Conservation (phyloP, 345 rosid species). For the Arabis alpina region DNA sequence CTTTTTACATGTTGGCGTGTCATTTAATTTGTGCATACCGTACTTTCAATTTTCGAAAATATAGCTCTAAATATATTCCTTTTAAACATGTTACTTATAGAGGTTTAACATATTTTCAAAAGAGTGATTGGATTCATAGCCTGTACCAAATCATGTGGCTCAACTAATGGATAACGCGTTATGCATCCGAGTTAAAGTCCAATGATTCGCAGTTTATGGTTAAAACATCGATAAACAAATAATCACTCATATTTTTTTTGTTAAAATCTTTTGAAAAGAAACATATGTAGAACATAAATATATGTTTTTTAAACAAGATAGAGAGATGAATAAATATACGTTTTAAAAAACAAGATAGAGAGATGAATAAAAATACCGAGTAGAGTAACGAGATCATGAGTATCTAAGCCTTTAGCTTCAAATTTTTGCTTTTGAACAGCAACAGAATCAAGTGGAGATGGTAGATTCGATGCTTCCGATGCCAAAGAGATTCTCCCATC, state of each 20-base stretch:
- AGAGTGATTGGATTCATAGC: too few species aligned
- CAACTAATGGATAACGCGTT: slow-evolving; percentile 7
- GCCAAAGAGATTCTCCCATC: slow-evolving; percentile 70
- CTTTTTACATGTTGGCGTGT: slow-evolving; percentile 6
- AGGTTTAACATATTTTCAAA: background rate
- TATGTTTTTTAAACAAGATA: background rate
- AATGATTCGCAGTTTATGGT: too few species aligned
- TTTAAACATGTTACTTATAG: too few species aligned
- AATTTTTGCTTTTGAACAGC: slow-evolving; percentile 65
- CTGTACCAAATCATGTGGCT: background rate
- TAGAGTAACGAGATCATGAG: slow-evolving; percentile 72
- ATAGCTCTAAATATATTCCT: background rate
- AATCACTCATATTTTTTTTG: too few species aligned
- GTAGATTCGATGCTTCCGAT: slow-evolving; percentile 56
- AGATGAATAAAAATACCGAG: slow-evolving; percentile 48
- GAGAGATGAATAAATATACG: slow-evolving; percentile 37
- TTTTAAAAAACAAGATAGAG: background rate
- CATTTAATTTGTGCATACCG: background rate
- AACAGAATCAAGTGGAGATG: slow-evolving; percentile 64
- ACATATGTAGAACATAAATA: background rate
- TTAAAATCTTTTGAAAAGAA: background rate
- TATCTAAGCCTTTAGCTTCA: slow-evolving; percentile 62
- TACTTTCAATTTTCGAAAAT: background rate
- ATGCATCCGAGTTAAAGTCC: too few species aligned
- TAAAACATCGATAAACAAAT: too few species aligned